phyloP scores from a whole-genome alignment of 2,329 filamentous ascomycete genomes.

The Cordyceps pruinosa region DNA sequence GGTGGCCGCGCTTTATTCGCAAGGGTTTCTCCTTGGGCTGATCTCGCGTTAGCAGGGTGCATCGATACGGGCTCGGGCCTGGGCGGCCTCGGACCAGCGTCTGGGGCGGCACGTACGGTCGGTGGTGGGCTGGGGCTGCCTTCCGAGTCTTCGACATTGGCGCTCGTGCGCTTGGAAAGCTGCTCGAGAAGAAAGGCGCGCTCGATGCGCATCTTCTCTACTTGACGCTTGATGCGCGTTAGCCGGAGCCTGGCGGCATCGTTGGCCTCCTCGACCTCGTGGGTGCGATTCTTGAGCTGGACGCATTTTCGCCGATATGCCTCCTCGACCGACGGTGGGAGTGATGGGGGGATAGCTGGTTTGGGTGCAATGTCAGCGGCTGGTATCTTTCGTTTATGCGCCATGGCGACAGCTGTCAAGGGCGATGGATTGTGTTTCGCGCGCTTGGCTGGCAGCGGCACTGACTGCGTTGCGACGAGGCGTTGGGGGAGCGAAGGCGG shows the following conservation, averaged over 20 bases:
- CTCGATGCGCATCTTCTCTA: conserved; percentile 87
- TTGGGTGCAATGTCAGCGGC: conserved; percentile 29
- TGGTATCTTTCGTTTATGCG: conserved; percentile 30
- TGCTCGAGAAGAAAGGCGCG: conserved; percentile 69
- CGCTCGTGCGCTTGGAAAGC: conserved; percentile 65
- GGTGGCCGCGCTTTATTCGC: conserved; percentile 65
- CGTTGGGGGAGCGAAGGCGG: conserved; percentile 7
- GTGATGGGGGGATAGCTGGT: conserved; percentile 48
- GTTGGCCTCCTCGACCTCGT: conserved; percentile 87
- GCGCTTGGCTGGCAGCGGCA: neutral
- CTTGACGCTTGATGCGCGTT: conserved; percentile 70
- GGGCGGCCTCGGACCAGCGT: neutral
- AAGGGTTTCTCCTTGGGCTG: conserved; percentile 76
- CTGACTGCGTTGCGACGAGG: neutral
- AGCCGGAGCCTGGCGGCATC: conserved; percentile 76
- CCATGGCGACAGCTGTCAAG: conserved; percentile 20
- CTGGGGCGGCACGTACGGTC: conserved; percentile 48
- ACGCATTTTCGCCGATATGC: conserved; percentile 97
- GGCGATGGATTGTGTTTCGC: neutral
- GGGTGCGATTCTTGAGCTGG: conserved; percentile 82
- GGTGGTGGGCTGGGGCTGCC: conserved; percentile 73
- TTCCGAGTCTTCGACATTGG: conserved; percentile 71
- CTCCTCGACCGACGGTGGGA: conserved; percentile 87
- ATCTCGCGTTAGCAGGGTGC: conserved; percentile 13
- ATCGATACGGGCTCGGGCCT: neutral